Evolutionary conservation across 768 basidiomycete species (phyloP).

Genomic region (Pisolithus tinctorius): DNA sequence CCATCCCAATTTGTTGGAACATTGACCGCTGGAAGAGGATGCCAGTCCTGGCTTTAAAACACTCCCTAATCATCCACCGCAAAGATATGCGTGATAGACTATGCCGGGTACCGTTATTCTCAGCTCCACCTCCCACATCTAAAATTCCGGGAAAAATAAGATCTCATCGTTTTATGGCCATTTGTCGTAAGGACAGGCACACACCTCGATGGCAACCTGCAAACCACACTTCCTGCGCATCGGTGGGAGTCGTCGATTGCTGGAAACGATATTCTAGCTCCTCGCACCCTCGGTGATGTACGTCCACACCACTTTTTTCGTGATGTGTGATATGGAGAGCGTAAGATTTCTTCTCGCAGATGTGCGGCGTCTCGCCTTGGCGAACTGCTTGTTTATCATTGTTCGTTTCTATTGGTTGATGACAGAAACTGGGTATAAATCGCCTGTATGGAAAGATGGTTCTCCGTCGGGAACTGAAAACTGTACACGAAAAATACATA

Average conservation of each 20-base stretch:
- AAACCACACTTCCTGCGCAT: constrained; percentile 79
- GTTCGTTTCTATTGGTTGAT: constrained; percentile 36
- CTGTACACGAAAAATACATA: constrained; percentile 31
- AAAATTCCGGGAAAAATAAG: neutral
- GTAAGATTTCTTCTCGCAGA: constrained; percentile 16
- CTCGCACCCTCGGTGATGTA: neutral
- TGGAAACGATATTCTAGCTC: constrained; percentile 38
- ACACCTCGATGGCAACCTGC: constrained; percentile 65
- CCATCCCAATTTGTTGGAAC: constrained; percentile 40
- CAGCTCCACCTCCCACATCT: constrained; percentile 76
- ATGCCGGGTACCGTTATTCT: constrained; percentile 47
- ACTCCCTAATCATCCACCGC: constrained; percentile 73
- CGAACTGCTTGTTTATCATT: constrained; percentile 35
- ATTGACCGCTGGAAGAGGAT: constrained; percentile 50
- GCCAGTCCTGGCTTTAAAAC: constrained; percentile 48
- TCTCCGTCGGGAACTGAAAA: constrained; percentile 23
- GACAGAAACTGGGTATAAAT: constrained; percentile 29
- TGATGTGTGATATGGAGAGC: too few relatives aligned
- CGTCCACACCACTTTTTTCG: too few relatives aligned
- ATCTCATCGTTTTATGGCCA: neutral
- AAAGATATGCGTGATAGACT: constrained; percentile 65
- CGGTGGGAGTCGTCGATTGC: constrained; percentile 34
- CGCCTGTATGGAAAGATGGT: constrained; percentile 13
- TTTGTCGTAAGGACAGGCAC: constrained; percentile 8
- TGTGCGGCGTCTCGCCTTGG: constrained; percentile 42